Evolutionary conservation across 305 asterid species (phyloP).

Genomic region (Fraxinus sp.): DNA sequence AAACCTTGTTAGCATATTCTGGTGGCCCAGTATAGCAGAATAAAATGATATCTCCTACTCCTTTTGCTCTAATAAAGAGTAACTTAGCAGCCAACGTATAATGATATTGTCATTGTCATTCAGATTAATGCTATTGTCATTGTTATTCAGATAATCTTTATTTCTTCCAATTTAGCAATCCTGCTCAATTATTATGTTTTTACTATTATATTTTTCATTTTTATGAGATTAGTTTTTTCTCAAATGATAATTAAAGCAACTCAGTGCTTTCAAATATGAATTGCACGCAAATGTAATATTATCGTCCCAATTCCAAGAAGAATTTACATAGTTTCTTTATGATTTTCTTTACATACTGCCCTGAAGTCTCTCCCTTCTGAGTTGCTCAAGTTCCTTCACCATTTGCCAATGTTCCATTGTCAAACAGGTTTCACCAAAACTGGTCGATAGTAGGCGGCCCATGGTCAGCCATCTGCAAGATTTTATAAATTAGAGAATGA

Average conservation of each 20-base stretch:
- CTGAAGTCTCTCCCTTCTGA: slow-evolving; percentile 57
- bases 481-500: not conserved
- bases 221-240: not conserved
- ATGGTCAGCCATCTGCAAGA: slow-evolving; percentile 77
- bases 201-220: not conserved
- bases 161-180: not conserved
- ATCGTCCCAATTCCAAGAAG: not conserved
- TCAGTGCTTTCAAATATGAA: not conserved
- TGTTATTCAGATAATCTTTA: not conserved
- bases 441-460: slow-evolving; percentile 68
- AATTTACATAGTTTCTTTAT: slow-evolving; percentile 21
- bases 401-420: slow-evolving; percentile 82
- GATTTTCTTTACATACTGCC: slow-evolving; percentile 24
- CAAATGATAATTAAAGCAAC: not conserved
- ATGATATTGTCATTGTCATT: not conserved
- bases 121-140: no score
- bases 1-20: not conserved
- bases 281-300: slow-evolving; percentile 4
- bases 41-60: not conserved
- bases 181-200: not conserved
- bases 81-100: not conserved
- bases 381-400: slow-evolving; percentile 81
- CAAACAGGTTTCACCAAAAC: slow-evolving; percentile 72
- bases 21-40: not conserved
- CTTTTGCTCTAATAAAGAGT: not conserved